Evolutionary conservation across 306 rosid genomes (phyloP).

Genomic region (Fagus crenata): DNA sequence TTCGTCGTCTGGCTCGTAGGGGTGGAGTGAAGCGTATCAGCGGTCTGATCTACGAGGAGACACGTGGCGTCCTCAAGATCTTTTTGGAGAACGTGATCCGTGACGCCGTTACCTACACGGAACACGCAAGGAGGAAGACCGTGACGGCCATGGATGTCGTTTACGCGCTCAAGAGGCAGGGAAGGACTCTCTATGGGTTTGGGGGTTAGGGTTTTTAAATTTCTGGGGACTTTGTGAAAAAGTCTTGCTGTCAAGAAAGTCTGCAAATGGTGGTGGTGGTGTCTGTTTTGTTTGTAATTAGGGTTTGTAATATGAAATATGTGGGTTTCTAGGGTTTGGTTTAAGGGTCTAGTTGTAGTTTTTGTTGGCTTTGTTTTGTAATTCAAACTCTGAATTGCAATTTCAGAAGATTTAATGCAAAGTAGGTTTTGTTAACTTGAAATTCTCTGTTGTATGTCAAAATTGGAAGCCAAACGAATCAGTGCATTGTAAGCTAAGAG

Average conservation of each 20-base stretch:
- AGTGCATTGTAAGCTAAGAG: too few relatives aligned
- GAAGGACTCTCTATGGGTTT: slow-evolving; percentile 71
- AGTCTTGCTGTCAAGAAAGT: slow-evolving; percentile 71
- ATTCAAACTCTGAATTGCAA: background rate
- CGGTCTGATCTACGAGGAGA: slow-evolving; percentile 69
- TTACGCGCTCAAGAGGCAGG: slow-evolving; percentile 66
- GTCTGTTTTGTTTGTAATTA: too few relatives aligned
- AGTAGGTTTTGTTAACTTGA: background rate
- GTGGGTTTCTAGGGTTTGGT: background rate
- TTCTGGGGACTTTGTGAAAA: background rate
- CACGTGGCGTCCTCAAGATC: slow-evolving; percentile 65
- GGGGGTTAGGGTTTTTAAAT: slow-evolving; percentile 49
- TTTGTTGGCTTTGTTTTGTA: background rate
- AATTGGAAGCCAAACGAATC: too few relatives aligned
- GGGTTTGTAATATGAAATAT: background rate
- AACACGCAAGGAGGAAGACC: slow-evolving; percentile 66
- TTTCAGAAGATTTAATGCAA: background rate
- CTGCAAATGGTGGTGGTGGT: background rate
- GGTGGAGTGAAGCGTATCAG: slow-evolving; percentile 75
- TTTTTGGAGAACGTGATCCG: slow-evolving; percentile 73
- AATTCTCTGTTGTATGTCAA: background rate
- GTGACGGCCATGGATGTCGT: slow-evolving; percentile 78
- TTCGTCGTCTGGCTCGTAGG: slow-evolving; percentile 64
- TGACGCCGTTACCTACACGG: slow-evolving; percentile 69
- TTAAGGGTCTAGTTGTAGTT: background rate